These are phyloP conservation scores for Fusarium sp. DNA, from an alignment of 2,329 filamentous ascomycete species.

Conservation along the genomic window DNA sequence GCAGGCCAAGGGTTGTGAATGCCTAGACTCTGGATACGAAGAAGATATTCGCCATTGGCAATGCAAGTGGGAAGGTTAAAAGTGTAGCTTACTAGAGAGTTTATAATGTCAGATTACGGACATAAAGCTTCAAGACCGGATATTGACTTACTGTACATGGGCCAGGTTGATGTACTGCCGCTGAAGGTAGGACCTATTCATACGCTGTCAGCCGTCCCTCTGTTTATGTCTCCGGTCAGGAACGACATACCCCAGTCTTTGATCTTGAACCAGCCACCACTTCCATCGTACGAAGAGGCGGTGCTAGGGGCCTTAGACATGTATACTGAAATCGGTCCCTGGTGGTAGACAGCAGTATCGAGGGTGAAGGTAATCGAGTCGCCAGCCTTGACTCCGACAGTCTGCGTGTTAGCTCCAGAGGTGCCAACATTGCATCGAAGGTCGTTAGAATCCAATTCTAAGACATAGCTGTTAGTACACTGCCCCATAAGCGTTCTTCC, in stretches of 20 bases:
- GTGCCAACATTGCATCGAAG: conserved; percentile 10
- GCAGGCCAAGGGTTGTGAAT: conserved; percentile 13
- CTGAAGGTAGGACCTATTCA: neutral
- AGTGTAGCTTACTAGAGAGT: neutral
- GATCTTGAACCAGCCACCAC: conserved; percentile 6
- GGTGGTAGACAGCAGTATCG: conserved; percentile 7
- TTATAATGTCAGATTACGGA: neutral
- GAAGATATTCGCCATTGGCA: conserved; percentile 4
- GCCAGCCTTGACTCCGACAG: neutral
- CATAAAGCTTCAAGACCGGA: no score
- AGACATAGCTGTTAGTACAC: rapidly evolving
- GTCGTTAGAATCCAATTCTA: neutral
- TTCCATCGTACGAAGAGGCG: neutral
- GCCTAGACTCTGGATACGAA: conserved; percentile 1
- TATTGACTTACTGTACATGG: neutral
- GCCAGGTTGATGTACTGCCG: neutral
- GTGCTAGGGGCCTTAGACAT: conserved; percentile 7
- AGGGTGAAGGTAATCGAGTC: conserved; percentile 11
- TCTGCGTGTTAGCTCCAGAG: neutral
- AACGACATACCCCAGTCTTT: neutral
- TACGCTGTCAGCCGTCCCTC: rapidly evolving
- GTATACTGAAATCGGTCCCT: conserved; percentile 3
- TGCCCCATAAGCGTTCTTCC: rapidly evolving
- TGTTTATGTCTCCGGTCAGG: rapidly evolving
- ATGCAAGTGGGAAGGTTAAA: conserved; percentile 7